Evolutionary conservation across 1,284 basidiomycete species (phyloP).

Genomic region (Ustilago tritici): DNA sequence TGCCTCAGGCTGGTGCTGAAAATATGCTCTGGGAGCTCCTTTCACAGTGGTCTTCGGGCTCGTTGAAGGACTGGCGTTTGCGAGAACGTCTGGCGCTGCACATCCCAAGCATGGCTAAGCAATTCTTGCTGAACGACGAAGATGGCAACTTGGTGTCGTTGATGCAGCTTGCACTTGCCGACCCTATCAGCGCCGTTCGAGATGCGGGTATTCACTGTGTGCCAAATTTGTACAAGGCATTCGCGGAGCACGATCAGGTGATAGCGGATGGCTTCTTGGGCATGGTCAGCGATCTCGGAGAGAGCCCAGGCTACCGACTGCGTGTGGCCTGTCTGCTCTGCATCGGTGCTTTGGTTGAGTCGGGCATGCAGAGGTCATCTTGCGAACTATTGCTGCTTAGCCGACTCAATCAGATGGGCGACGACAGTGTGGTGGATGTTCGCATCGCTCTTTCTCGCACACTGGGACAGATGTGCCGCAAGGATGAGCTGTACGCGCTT

Average conservation of each 20-base stretch:
- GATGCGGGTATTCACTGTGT: slow-evolving; percentile 80
- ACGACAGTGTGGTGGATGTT: slow-evolving; percentile 83
- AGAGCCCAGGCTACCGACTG: slow-evolving; percentile 62
- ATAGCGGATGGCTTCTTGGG: slow-evolving; percentile 65
- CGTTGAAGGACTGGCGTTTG: slow-evolving; percentile 83
- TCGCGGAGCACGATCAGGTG: slow-evolving; percentile 57
- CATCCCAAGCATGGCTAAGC: slow-evolving; percentile 73
- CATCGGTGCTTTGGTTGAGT: slow-evolving; percentile 55
- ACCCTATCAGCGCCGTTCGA: slow-evolving; percentile 84
- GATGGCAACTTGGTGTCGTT: slow-evolving; percentile 71
- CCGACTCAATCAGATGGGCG: slow-evolving; percentile 76
- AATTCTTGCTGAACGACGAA: slow-evolving; percentile 69
- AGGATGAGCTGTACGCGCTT: slow-evolving; percentile 64
- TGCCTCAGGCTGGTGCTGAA: slow-evolving; percentile 74
- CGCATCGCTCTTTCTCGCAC: slow-evolving; percentile 84
- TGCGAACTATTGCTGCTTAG: slow-evolving; percentile 77
- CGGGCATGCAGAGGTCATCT: slow-evolving; percentile 61
- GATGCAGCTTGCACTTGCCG: slow-evolving; percentile 79
- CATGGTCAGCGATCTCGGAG: slow-evolving; percentile 64
- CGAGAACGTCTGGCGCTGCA: slow-evolving; percentile 78
- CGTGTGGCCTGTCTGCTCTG: slow-evolving; percentile 62
- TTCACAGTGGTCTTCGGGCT: slow-evolving; percentile 76
- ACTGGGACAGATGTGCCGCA: slow-evolving; percentile 72
- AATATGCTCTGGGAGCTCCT: slow-evolving; percentile 75
- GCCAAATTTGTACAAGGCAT: slow-evolving; percentile 52